Conservation (phyloP, 768 basidiomycete species). For the Phaffia tasmanica region DNA sequence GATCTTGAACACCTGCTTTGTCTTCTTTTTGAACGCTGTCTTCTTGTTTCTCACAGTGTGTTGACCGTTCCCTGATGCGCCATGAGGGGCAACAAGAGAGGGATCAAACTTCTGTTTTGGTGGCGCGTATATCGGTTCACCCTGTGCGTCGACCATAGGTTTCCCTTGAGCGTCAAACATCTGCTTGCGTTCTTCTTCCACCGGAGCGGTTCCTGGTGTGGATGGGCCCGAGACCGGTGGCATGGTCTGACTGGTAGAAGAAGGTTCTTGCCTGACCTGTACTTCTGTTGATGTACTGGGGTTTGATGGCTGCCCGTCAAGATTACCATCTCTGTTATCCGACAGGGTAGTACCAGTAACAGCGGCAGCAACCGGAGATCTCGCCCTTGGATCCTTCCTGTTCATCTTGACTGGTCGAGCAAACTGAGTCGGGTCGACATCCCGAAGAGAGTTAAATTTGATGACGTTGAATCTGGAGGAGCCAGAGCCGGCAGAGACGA, state of each 20-base stretch:
- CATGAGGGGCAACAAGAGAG: conserved; percentile 43
- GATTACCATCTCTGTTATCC: neutral
- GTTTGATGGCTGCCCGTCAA: neutral
- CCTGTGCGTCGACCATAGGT: conserved; percentile 52
- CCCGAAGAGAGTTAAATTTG: conserved; percentile 53
- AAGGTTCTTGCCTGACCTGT: neutral
- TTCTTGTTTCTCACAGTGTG: conserved; percentile 50
- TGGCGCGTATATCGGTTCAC: conserved; percentile 46
- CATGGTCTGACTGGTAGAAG: too few relatives aligned
- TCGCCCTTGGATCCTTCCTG: conserved; percentile 58
- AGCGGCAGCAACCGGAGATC: conserved; percentile 1
- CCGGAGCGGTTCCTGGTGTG: too few relatives aligned
- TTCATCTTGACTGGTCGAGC: conserved; percentile 69
- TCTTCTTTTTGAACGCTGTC: conserved; percentile 75
- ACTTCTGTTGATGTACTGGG: conserved; percentile 4
- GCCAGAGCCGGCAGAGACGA: conserved; percentile 17
- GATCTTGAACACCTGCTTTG: conserved; percentile 65
- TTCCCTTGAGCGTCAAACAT: conserved; percentile 27
- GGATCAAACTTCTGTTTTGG: conserved; percentile 10
- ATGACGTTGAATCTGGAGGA: conserved; percentile 66
- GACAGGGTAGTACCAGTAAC: neutral
- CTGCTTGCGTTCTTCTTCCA: conserved; percentile 13
- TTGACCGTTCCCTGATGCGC: conserved; percentile 64
- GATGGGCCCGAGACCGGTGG: too few relatives aligned
- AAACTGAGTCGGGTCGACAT: conserved; percentile 59